Base-by-base conservation (phyloP, 2,329 filamentous ascomycete genomes). In the Camptophora hylomeconis region DNA sequence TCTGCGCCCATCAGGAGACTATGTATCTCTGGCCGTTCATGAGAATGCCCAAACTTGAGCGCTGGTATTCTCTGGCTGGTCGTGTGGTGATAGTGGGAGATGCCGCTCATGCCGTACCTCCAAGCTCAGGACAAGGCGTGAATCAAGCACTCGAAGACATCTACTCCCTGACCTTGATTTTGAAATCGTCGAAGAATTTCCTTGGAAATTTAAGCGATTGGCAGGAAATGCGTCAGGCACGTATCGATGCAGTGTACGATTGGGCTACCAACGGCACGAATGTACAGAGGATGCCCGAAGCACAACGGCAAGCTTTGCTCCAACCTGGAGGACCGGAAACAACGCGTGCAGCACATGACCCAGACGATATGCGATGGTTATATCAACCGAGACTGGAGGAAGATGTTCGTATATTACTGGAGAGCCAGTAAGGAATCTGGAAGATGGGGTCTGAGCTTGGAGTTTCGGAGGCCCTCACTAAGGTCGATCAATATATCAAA, bases 141-240 rank as follows among this genome's bases (percentile, higher is more conserved):
- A 63, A 59, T 3, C 67, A 71, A 45, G 68, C 64, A 0, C 42
- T 73, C 7, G 68, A 73, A 43, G 69, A 73, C 46, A 57, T 55
- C 0, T 60, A 66, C 33, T 54, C 58, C 2, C 50, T 71, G 8
- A 48, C 54, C 0, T 37, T 65, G 12, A 45, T 68, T 2, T 44
- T 63, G n/a, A 1, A 37, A 42, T 1, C 31, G 41, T 5, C 40
- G 47, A 4, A 43, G 65, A 3, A 57, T 70, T 18, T 53, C 25
- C 39, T 39, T 8, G 44, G 44, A 9, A 52, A 45, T 1, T 41
- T 55, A 18, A 48, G 38, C 13, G 49, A 50, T 16, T 72, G 67
- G 69, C 58, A 69, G 37, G 30, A 43, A 0, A 59, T 61, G 9
- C 49, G 67, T 6, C 61, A 69, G 41, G 52, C 50, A 10, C 52